These are phyloP conservation scores for Ogataea paraovalis DNA, from an alignment of 805 yeast species.

Conservation along the genomic window DNA sequence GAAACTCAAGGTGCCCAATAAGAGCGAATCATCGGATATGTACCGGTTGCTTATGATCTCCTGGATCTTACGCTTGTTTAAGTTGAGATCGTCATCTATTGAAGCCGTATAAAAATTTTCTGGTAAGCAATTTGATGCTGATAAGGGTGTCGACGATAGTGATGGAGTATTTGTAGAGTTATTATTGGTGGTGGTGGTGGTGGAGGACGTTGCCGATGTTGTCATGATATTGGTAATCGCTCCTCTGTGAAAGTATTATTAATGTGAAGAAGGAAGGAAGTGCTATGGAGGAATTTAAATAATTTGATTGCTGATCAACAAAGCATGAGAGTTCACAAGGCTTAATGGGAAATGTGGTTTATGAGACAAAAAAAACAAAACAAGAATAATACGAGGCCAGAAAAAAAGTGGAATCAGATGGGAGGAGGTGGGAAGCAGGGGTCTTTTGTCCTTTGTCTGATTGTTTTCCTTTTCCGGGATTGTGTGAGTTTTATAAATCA, in stretches of 20 bases:
- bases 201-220: slow-evolving; percentile 1
- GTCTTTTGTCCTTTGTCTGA: no score
- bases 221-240: neutral
- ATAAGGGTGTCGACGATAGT: neutral
- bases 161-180: neutral
- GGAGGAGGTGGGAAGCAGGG: no score
- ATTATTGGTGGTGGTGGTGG: neutral
- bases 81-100: slow-evolving; percentile 18
- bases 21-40: slow-evolving; percentile 37
- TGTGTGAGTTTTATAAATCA: no score
- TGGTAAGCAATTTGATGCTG: neutral
- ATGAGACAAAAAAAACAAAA: no score
- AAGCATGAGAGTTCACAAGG: neutral
- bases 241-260: no score
- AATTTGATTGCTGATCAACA: neutral
- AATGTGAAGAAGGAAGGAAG: no score
- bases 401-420: no score
- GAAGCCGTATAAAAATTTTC: slow-evolving; percentile 1
- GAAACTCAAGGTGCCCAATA: slow-evolving; percentile 46
- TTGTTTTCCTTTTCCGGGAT: no score
- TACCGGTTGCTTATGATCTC: slow-evolving; percentile 26
- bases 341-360: no score
- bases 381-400: no score
- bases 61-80: slow-evolving; percentile 29
- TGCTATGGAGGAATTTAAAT: neutral